phyloP scores from a whole-genome alignment of 2,329 filamentous ascomycete species.

The Lithohypha guttulata region DNA sequence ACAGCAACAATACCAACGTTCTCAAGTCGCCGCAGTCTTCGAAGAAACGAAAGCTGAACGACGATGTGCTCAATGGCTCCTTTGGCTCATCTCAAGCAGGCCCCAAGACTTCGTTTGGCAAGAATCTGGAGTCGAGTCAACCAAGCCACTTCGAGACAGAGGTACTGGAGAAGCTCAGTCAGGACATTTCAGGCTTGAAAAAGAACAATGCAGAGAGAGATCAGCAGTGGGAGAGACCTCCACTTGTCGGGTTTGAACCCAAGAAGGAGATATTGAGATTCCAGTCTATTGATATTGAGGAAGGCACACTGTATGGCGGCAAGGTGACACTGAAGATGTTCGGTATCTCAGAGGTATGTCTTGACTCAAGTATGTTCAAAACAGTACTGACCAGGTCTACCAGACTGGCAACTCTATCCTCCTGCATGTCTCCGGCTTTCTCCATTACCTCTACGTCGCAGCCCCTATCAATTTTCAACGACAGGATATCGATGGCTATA shows the following conservation, averaged over 20 bases:
- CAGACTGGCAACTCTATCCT: slow-evolving; percentile 76
- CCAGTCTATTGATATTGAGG: slow-evolving; percentile 91
- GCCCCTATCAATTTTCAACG: slow-evolving; percentile 73
- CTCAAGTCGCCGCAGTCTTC: slow-evolving; percentile 42
- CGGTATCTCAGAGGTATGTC: slow-evolving; percentile 66
- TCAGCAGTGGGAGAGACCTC: slow-evolving; percentile 73
- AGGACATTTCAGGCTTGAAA: slow-evolving; percentile 80
- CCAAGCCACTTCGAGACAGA: slow-evolving; percentile 84
- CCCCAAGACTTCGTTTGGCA: slow-evolving; percentile 39
- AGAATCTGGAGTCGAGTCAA: slow-evolving; percentile 59
- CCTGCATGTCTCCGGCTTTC: slow-evolving; percentile 88
- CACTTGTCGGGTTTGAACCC: slow-evolving; percentile 51
- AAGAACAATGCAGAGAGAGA: slow-evolving; percentile 83
- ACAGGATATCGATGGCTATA: slow-evolving; percentile 67
- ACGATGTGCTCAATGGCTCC: slow-evolving; percentile 36
- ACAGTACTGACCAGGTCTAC: slow-evolving; percentile 2
- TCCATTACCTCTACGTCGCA: slow-evolving; percentile 89
- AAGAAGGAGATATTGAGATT: slow-evolving; percentile 65
- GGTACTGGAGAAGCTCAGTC: slow-evolving; percentile 88
- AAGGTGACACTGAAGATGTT: slow-evolving; percentile 79
- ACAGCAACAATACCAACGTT: slow-evolving; percentile 55
- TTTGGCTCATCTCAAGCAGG: slow-evolving; percentile 54
- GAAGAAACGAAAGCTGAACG: slow-evolving; percentile 79
- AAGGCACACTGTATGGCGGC: slow-evolving; percentile 70
- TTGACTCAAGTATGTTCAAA: too few relatives aligned